Evolutionary conservation across 805 yeast genomes (phyloP), one percentile per base, ranked within the genome.

Genomic region (Lipomyces yamanashiensis): DNA sequence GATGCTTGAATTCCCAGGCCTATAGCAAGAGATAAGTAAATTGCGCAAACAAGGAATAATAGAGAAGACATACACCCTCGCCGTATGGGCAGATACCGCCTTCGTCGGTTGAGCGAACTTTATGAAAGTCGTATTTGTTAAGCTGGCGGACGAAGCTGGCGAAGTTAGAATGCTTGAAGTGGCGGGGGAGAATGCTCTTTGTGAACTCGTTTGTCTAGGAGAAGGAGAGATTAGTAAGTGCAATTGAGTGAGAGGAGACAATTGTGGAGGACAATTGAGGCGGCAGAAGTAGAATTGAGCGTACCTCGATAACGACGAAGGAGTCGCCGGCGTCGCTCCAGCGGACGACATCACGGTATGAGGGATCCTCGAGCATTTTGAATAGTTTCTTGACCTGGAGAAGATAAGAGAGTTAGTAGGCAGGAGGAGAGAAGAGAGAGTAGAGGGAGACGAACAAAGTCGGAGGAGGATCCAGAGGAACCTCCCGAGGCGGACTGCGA

Each of bases 111-210:
- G 89, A 81, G 74, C 93, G 90, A 51, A 95, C 96, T 78, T 95
- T 95, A 80, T 95, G 99, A 80, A 95, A 95, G 76, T 93, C 99
- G 74, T 95, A 95, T 21, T 95, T 95, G 81, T 95, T 95, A 71
- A 95, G 81, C 75, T 95, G 99, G 52, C 99, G 84, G 21, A 93
- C 98, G 78, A 93, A 93, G 70, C 92, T 85, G 43, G 98, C 93
- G 78, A 93, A 95, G 78, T 95, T 95, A 62, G 91, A 85, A 77
- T 95, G 99, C 72, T 92, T 93, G 80, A 95, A 95, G 76, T 93
- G 97, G 57, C 87, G 85, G 15, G 98, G 98, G 55, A 95, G 82
- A 13, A 95, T 89, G 57, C 87, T 88, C 68, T 88, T 88, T 41
- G 98, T 90, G 77, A 92, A 92, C 70, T 89, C 96, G 73, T 89